Percentiles rank a stretch among this genome's conserved stretches.
phyloP scores from a whole-genome alignment of 2,329 filamentous ascomycete genomes.

The Penicillium sp. region DNA sequence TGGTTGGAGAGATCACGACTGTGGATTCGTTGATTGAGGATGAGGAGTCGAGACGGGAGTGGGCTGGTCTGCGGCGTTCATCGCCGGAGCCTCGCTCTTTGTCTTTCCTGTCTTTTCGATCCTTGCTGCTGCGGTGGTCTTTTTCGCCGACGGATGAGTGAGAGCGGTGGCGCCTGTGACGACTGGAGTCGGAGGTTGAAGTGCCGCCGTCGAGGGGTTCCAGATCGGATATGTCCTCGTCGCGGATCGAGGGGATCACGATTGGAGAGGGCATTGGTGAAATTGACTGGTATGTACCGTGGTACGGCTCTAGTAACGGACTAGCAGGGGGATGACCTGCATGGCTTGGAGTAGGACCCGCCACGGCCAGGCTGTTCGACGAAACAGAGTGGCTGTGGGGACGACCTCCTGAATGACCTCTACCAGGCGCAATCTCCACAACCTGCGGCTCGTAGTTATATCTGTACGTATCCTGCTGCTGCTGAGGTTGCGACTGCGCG shows the following conservation, averaged over 20 bases:
- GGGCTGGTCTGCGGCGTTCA: constrained; percentile 26
- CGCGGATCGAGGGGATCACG: constrained; percentile 58
- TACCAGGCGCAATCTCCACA: constrained; percentile 37
- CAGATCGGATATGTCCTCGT: constrained; percentile 56
- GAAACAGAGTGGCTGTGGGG: constrained; percentile 40
- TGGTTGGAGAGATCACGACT: constrained; percentile 47
- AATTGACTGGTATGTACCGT: constrained; percentile 89
- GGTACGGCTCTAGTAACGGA: constrained; percentile 87
- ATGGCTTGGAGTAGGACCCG: constrained; percentile 25
- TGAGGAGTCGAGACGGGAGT: constrained; percentile 29
- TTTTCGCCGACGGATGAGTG: constrained; percentile 23
- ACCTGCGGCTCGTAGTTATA: constrained; percentile 31
- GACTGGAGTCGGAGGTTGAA: constrained; percentile 29
- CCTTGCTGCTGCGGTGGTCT: constrained; percentile 16
- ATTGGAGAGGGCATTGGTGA: constrained; percentile 89
- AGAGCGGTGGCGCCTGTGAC: constrained; percentile 29
- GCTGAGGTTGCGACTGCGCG: constrained; percentile 2
- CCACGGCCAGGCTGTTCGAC: constrained; percentile 42
- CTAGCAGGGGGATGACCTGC: constrained; percentile 66
- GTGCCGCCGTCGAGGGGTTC: constrained; percentile 42
- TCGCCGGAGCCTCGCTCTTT: constrained; percentile 30
- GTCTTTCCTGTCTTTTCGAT: constrained; percentile 30
- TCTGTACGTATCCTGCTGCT: background rate
- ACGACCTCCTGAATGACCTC: constrained; percentile 23
- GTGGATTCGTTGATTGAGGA: constrained; percentile 31